phyloP scores from a whole-genome alignment of 805 yeast species.

The Metschnikowia vanudenii region DNA sequence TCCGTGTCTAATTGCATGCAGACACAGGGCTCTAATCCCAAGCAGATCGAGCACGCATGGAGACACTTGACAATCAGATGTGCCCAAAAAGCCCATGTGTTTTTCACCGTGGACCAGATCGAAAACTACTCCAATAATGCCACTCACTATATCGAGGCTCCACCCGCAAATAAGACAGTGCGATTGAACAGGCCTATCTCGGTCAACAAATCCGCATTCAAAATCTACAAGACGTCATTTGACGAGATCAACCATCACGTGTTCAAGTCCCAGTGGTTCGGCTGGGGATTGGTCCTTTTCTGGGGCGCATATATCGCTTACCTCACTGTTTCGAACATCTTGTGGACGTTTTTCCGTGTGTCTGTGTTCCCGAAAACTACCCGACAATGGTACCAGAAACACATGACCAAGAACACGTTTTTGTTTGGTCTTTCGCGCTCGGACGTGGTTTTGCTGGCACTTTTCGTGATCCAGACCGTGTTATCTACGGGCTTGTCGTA shows the following conservation, averaged over 20 bases:
- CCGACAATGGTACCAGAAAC: conserved; percentile 13
- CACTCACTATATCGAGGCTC: conserved; percentile 13
- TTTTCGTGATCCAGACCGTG: conserved; percentile 14
- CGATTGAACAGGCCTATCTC: conserved; percentile 14
- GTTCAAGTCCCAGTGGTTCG: conserved; percentile 21
- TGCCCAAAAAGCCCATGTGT: conserved; percentile 14
- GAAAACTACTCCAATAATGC: conserved; percentile 16
- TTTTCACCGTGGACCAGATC: conserved; percentile 13
- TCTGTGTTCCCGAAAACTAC: conserved; percentile 9
- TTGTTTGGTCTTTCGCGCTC: conserved; percentile 12
- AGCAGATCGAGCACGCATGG: conserved; percentile 16
- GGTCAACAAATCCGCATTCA: conserved; percentile 14
- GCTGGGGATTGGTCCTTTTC: conserved; percentile 20
- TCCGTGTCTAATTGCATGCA: conserved; percentile 20
- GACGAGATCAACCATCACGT: conserved; percentile 21
- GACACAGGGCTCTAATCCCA: conserved; percentile 12
- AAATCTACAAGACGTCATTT: conserved; percentile 14
- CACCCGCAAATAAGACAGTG: conserved; percentile 11
- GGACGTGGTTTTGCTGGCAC: conserved; percentile 11
- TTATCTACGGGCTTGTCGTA: conserved; percentile 18
- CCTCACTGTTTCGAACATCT: conserved; percentile 13
- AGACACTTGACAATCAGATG: conserved; percentile 17
- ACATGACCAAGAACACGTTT: conserved; percentile 8
- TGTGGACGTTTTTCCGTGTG: conserved; percentile 14
- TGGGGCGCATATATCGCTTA: conserved; percentile 18